Percentiles rank a stretch among this genome's conserved stretches.
These are phyloP conservation scores for Vitis rupestris DNA, from an alignment of 164 flowering plant genomes.

Conservation along the genomic window DNA sequence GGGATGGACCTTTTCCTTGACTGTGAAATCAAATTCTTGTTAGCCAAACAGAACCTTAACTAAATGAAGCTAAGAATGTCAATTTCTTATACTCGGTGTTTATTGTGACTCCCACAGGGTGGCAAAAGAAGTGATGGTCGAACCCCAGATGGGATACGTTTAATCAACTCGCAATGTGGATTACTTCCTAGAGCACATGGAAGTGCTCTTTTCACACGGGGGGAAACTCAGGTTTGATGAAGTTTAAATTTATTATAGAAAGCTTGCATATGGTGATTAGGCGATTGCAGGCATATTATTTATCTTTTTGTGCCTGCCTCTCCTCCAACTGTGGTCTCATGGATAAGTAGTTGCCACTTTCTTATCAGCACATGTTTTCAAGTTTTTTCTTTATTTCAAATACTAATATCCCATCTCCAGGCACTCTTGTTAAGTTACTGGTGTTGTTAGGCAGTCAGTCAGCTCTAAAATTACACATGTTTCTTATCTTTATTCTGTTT, in stretches of 20 bases:
- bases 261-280: neutral
- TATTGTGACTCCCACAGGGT: slow-evolving; percentile 45
- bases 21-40: neutral
- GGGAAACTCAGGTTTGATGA: slow-evolving; percentile 87
- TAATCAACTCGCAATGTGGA: slow-evolving; percentile 74
- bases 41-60: neutral
- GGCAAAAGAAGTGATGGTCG: slow-evolving; percentile 98
- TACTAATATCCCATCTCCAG: too few species aligned
- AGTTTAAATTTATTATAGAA: neutral
- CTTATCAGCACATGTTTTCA: too few species aligned
- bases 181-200: slow-evolving; percentile 99
- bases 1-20: too few species aligned
- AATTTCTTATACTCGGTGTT: neutral
- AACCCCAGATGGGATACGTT: slow-evolving; percentile 63
- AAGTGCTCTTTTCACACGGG: slow-evolving; percentile 96
- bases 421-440: too few species aligned
- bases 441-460: too few species aligned
- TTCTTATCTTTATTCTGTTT: too few species aligned
- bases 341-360: too few species aligned
- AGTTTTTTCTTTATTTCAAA: too few species aligned
- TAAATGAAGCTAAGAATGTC: neutral
- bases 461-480: too few species aligned
- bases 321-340: too few species aligned
- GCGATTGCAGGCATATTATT: too few species aligned
- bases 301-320: too few species aligned